phyloP scores from a whole-genome alignment of 345 rosid genomes.

The Moricandia moricandioides region DNA sequence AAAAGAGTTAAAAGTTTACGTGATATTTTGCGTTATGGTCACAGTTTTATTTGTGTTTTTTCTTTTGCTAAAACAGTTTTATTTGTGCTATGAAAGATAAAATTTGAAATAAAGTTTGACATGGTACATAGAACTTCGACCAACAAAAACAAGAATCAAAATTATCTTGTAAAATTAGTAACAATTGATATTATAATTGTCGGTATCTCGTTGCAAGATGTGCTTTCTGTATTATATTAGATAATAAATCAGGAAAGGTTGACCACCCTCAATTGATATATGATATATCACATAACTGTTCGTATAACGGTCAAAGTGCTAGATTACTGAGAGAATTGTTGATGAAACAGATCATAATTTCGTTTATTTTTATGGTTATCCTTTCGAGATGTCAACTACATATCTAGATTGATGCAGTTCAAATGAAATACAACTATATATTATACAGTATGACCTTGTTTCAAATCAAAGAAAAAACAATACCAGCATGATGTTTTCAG shows the following conservation, averaged over 20 bases:
- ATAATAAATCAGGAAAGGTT: slow-evolving; percentile 20
- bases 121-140: neutral
- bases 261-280: slow-evolving; percentile 19
- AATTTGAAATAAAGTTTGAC: neutral
- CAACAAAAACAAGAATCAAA: neutral
- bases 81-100: neutral
- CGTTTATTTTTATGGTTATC: slow-evolving; percentile 24
- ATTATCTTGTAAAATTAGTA: neutral
- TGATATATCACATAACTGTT: slow-evolving; percentile 6
- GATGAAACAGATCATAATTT: slow-evolving; percentile 25
- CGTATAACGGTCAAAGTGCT: slow-evolving; percentile 22
- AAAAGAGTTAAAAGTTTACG: neutral
- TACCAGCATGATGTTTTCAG: neutral
- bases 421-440: slow-evolving; percentile 12
- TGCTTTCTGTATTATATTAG: neutral
- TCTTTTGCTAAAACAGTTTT: too few species aligned
- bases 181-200: neutral
- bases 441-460: neutral
- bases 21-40: neutral
- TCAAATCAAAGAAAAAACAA: neutral
- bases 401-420: slow-evolving; percentile 2
- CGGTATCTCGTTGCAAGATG: slow-evolving; percentile 18
- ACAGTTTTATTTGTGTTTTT: neutral
- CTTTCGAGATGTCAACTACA: slow-evolving; percentile 24
- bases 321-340: slow-evolving; percentile 7